Percentiles rank a stretch among this genome's conserved stretches.
Evolutionary conservation across 768 basidiomycete genomes (phyloP).

Genomic region (Suillus occidentalis): DNA sequence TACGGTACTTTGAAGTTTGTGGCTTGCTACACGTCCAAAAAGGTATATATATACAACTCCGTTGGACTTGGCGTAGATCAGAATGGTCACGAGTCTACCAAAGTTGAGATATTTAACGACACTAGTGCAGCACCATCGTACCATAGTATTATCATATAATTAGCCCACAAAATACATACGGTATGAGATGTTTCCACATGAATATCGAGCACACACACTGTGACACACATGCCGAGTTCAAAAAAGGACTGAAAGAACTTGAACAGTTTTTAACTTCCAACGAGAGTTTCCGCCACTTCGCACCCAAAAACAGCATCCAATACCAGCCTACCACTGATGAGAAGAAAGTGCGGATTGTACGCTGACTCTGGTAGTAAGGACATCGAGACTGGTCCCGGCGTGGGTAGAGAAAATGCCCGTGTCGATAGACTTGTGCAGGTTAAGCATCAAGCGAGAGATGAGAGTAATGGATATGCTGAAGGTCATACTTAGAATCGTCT

Average conservation of each 20-base stretch:
- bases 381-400: neutral
- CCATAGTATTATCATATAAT: neutral
- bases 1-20: neutral
- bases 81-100: neutral
- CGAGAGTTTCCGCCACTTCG: neutral
- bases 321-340: neutral
- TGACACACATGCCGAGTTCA: neutral
- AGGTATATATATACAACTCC: too few species aligned
- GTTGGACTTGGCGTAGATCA: neutral
- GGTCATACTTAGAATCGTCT: neutral
- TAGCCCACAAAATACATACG: neutral
- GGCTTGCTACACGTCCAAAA: neutral
- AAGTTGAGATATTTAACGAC: neutral
- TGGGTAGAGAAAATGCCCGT: constrained; percentile 8
- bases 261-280: neutral
- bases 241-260: neutral
- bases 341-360: neutral
- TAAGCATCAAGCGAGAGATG: constrained; percentile 58
- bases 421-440: constrained; percentile 44
- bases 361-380: neutral
- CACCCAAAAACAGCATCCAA: neutral
- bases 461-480: constrained; percentile 48
- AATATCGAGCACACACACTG: neutral
- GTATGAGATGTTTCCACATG: neutral
- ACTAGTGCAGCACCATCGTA: neutral